Percentiles rank a stretch among this genome's conserved stretches.
Conservation (phyloP, 768 basidiomycete genomes). For the Amylocystis lapponica region DNA sequence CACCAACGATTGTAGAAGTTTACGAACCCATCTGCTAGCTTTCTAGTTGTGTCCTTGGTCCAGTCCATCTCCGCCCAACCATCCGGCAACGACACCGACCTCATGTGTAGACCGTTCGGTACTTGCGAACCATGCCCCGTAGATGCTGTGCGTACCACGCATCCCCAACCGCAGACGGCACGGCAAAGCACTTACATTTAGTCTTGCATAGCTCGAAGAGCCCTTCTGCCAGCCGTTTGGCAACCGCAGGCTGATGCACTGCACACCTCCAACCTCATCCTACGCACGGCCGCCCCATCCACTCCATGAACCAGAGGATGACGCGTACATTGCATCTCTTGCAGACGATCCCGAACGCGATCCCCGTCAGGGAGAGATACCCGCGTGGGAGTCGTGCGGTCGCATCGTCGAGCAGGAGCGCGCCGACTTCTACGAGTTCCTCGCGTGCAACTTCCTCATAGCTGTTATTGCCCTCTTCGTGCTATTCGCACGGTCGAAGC, state of each 20-base stretch:
- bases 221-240: conserved; percentile 97
- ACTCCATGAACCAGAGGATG: conserved; percentile 6
- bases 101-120: conserved; percentile 47
- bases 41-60: not conserved
- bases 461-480: conserved; percentile 58
- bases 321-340: not conserved
- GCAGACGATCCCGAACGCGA: conserved; percentile 5
- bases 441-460: conserved; percentile 77
- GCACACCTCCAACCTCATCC: conserved; percentile 34
- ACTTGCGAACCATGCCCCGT: conserved; percentile 59
- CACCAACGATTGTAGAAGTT: no score
- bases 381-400: conserved; percentile 92
- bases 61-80: not conserved
- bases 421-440: conserved; percentile 87
- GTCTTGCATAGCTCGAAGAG: conserved; percentile 54
- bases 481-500: conserved; percentile 62
- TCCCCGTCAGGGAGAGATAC: conserved; percentile 45
- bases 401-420: conserved; percentile 76
- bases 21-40: not conserved
- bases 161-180: not conserved
- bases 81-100: conserved; percentile 6
- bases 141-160: conserved; percentile 44
- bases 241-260: conserved; percentile 86
- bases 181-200: not conserved
- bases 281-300: conserved; percentile 15